Conservation (phyloP, 1,139 yeast species). For the Yamadazyma blattariae region DNA sequence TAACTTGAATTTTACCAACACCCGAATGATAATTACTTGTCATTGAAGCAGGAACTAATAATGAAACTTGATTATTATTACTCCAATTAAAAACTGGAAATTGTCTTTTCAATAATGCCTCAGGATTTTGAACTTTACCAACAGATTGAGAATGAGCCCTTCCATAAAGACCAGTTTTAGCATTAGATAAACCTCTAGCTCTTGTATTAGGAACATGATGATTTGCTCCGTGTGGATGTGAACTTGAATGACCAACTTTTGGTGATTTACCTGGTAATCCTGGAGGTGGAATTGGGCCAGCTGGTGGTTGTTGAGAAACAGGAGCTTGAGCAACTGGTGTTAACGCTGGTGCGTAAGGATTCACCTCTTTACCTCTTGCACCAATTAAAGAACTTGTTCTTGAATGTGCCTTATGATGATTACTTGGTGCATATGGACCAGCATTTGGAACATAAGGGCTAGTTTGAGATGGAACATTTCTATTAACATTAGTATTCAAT, state of each 20-base stretch:
- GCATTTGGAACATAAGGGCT: constrained; percentile 48
- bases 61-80: constrained; percentile 29
- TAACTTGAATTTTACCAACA: constrained; percentile 16
- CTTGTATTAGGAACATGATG: constrained; percentile 11
- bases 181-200: constrained; percentile 28
- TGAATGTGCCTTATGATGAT: constrained; percentile 36
- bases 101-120: constrained; percentile 49
- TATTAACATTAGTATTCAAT: constrained; percentile 21
- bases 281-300: constrained; percentile 2
- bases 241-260: background rate
- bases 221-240: background rate
- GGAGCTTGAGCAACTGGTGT: constrained; percentile 16
- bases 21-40: constrained; percentile 11
- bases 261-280: constrained; percentile 2
- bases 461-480: constrained; percentile 18
- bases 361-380: constrained; percentile 40
- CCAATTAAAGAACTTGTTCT: constrained; percentile 44
- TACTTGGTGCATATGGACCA: constrained; percentile 47
- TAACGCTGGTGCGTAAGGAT: constrained; percentile 45
- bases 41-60: constrained; percentile 25
- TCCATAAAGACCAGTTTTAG: constrained; percentile 25
- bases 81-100: constrained; percentile 82
- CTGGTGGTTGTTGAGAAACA: background rate
- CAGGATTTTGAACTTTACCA: constrained; percentile 32
- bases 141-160: constrained; percentile 21